Evolutionary conservation across 306 rosid genomes (phyloP).

Genomic region (Boehmeria nivea): DNA sequence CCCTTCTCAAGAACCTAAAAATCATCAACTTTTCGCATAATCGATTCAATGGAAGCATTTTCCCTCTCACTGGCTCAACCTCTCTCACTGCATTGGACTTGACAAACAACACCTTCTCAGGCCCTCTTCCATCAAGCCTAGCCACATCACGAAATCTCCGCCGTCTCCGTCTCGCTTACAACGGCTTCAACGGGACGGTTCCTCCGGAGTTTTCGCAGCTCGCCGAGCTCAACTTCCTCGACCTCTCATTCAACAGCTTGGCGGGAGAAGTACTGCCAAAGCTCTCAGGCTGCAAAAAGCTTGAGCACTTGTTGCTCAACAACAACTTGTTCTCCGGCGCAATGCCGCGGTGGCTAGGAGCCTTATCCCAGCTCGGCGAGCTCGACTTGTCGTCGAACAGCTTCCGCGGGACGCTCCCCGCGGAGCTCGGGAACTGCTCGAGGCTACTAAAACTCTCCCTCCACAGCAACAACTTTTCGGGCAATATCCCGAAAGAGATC

Average conservation of each 20-base stretch:
- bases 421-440: slow-evolving; percentile 69
- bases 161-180: slow-evolving; percentile 79
- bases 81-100: slow-evolving; percentile 61
- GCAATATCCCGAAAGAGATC: slow-evolving; percentile 67
- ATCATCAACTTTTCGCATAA: slow-evolving; percentile 87
- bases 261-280: slow-evolving; percentile 48
- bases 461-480: slow-evolving; percentile 67
- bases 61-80: slow-evolving; percentile 66
- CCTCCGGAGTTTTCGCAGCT: slow-evolving; percentile 55
- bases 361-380: slow-evolving; percentile 69
- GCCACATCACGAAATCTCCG: slow-evolving; percentile 53
- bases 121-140: slow-evolving; percentile 63
- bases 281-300: slow-evolving; percentile 51
- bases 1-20: slow-evolving; percentile 59
- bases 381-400: slow-evolving; percentile 73
- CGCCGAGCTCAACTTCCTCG: slow-evolving; percentile 70
- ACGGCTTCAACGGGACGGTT: slow-evolving; percentile 55
- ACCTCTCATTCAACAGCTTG: slow-evolving; percentile 67
- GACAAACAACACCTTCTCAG: slow-evolving; percentile 92
- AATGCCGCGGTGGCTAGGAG: slow-evolving; percentile 64
- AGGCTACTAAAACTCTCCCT: slow-evolving; percentile 71
- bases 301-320: slow-evolving; percentile 62
- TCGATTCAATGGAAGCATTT: slow-evolving; percentile 62
- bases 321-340: slow-evolving; percentile 55
- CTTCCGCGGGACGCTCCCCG: slow-evolving; percentile 59